Base-by-base conservation (phyloP, 108 stramenopile species). In the Nitzschia palea region DNA sequence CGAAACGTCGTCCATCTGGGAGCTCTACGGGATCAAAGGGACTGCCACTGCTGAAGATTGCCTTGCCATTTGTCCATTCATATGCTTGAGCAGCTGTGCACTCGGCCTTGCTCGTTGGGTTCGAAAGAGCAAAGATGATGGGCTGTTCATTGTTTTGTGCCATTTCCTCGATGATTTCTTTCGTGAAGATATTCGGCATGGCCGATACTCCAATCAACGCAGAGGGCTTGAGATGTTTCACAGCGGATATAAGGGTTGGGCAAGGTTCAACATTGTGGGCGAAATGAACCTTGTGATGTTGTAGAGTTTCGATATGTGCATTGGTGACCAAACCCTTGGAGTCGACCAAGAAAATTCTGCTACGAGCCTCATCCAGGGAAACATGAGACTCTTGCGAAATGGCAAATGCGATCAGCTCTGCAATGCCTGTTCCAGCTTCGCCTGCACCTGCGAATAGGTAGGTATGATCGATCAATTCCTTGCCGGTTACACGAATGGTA, bases 31-130 rank as follows among this genome's bases (percentile, higher is more conserved):
- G 86, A 55, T 86, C 90, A 79, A 97, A 97, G 14, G 96, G 96
- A 29, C 81, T 83, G 4, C 96, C 96, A 33, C 71, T 70, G 15
- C 88, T 90, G 67, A 96, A 95, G 60, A 97, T 86, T 55, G 81
- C 86, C 18, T 69, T 78, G 27, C 95, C 97, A 30, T 89, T 61
- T 6, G 95, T 92, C 95, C 95, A 95, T 70, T 76, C 73, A 76
- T 93, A 95, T 4, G 97, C 97, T 77, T 97, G 88, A 70, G 86
- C 73, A 31, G 95, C 92, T 4, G 95, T 87, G 65, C 95, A 96
- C 64, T 97, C 97, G 20, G 95, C 93, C 62, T 84, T 87, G 4
- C 77, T 78, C 30, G 97, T 97, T 40, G 97, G 97, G 58, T 97
- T 97, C 17, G 86, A 87, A 20, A 97, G 78, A 2, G 96, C 93